These are phyloP conservation scores for Paraconiothyrium sp. DNA, from an alignment of 2,329 filamentous ascomycete species.

Conservation along the genomic window DNA sequence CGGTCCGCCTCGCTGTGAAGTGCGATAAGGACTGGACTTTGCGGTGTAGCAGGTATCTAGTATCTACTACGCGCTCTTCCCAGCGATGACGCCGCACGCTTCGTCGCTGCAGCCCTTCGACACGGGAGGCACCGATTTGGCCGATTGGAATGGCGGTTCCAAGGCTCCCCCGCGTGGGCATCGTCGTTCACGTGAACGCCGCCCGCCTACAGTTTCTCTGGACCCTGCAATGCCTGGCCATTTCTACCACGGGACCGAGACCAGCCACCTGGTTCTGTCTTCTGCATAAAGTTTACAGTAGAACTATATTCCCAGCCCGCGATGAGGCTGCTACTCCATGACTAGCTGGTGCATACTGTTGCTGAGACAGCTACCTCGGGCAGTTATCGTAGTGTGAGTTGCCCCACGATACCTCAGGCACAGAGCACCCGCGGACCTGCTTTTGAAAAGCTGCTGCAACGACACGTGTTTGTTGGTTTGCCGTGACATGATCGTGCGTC, in stretches of 20 bases:
- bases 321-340: background rate
- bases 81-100: conserved; percentile 1
- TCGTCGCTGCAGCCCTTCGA: background rate
- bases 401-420: background rate
- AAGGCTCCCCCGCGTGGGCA: background rate
- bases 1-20: conserved; percentile 9
- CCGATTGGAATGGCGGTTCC: background rate
- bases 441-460: too few species aligned
- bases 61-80: background rate
- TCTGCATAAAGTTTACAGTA: background rate
- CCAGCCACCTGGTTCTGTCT: background rate
- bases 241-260: background rate
- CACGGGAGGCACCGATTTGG: conserved; percentile 1
- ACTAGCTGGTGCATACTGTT: background rate
- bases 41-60: background rate
- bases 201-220: background rate
- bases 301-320: background rate
- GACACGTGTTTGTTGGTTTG: background rate
- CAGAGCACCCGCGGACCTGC: background rate
- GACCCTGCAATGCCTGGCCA: background rate
- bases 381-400: background rate
- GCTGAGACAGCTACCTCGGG: background rate
- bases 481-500: background rate
- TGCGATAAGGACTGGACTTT: conserved; percentile 3
- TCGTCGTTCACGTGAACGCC: background rate